Evolutionary conservation across 2,329 filamentous ascomycete genomes (phyloP).

Genomic region (Coniochaeta sp.): DNA sequence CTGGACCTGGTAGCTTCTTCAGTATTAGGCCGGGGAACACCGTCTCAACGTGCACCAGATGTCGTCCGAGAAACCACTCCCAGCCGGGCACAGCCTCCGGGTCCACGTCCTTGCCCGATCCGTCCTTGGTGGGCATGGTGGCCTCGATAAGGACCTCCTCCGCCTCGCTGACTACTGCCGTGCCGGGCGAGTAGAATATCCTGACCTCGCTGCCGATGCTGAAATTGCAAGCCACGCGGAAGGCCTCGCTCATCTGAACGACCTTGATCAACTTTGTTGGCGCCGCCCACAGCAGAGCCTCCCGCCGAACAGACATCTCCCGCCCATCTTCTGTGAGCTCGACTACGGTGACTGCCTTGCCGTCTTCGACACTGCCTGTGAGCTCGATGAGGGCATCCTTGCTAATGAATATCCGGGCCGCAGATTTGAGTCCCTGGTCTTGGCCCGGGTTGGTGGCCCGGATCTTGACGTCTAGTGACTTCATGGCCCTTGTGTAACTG

Average conservation of each 20-base stretch:
- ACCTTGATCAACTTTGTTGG: constrained; percentile 57
- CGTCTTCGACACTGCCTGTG: constrained; percentile 34
- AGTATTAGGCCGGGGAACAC: constrained; percentile 65
- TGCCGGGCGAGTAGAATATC: constrained; percentile 51
- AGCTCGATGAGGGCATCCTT: constrained; percentile 38
- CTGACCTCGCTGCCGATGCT: constrained; percentile 60
- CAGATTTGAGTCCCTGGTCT: constrained; percentile 35
- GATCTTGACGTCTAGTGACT: constrained; percentile 16
- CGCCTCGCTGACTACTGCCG: constrained; percentile 41
- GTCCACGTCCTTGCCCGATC: constrained; percentile 20
- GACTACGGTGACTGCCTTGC: constrained; percentile 22
- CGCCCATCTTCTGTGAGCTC: constrained; percentile 10
- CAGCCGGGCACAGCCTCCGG: constrained; percentile 26
- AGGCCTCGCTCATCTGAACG: constrained; percentile 64
- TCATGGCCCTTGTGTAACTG: constrained; percentile 4
- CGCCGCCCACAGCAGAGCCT: constrained; percentile 43
- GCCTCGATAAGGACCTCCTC: constrained; percentile 55
- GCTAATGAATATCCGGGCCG: constrained; percentile 40
- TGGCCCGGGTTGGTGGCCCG: constrained; percentile 16
- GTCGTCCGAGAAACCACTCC: constrained; percentile 26
- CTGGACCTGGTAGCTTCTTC: constrained; percentile 52
- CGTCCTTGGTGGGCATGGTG: constrained; percentile 31
- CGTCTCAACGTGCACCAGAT: constrained; percentile 46
- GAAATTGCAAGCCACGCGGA: constrained; percentile 66
- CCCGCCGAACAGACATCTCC: constrained; percentile 20